These are phyloP conservation scores for Globomyces pollinis-pini DNA, from an alignment of 192 early-diverging fungal species.

Conservation along the genomic window DNA sequence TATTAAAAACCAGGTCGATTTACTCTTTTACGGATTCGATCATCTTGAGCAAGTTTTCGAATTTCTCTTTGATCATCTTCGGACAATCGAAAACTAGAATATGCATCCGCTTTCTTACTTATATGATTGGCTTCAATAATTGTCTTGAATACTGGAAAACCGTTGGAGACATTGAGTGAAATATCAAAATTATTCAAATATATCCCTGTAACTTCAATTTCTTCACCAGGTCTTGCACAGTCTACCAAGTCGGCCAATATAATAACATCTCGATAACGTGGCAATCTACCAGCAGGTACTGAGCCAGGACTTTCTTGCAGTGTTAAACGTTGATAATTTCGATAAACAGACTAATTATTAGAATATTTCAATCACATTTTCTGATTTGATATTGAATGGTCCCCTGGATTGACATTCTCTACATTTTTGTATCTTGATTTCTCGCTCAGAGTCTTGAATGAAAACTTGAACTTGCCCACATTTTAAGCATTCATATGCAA, in stretches of 20 bases:
- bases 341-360: conserved; percentile 93
- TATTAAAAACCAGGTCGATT: neutral
- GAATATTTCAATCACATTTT: too few species aligned
- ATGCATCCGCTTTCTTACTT: conserved; percentile 79
- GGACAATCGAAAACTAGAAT: conserved; percentile 76
- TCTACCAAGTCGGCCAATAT: conserved; percentile 95
- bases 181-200: conserved; percentile 95
- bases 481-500: conserved; percentile 92
- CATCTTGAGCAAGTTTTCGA: conserved; percentile 65
- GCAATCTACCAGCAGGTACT: conserved; percentile 88
- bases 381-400: conserved; percentile 82
- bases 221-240: conserved; percentile 89
- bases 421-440: conserved; percentile 80
- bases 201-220: conserved; percentile 90
- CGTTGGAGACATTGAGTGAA: conserved; percentile 77
- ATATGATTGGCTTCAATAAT: conserved; percentile 97
- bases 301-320: conserved; percentile 94
- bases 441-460: conserved; percentile 82
- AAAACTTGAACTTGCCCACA: conserved; percentile 88
- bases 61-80: conserved; percentile 85
- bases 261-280: conserved; percentile 88
- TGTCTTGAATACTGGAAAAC: conserved; percentile 95
- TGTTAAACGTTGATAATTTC: conserved; percentile 95
- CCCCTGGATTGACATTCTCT: conserved; percentile 84
- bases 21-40: conserved; percentile 69